phyloP scores from a whole-genome alignment of 768 basidiomycete genomes.

The Favolaschia claudopus region DNA sequence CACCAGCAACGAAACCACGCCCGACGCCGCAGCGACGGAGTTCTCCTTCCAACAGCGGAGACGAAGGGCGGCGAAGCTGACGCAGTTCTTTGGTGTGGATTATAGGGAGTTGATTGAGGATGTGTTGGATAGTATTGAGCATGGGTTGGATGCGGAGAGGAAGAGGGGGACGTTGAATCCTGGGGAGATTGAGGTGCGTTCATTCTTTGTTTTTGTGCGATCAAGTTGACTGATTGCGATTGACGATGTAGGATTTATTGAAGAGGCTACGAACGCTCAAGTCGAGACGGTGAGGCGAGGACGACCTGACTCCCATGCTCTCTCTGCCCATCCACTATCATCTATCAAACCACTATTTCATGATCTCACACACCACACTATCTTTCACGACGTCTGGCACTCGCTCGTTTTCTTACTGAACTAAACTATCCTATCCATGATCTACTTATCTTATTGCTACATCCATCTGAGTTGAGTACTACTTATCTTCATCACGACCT shows the following conservation, averaged over 20 bases:
- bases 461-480: too few relatives aligned
- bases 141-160: constrained; percentile 73
- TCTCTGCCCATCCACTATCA: too few relatives aligned
- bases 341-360: too few relatives aligned
- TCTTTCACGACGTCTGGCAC: too few relatives aligned
- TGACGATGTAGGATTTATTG: constrained; percentile 55
- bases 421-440: too few relatives aligned
- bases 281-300: constrained; percentile 56
- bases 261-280: constrained; percentile 62
- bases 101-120: constrained; percentile 81
- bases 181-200: constrained; percentile 75
- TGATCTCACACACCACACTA: too few relatives aligned
- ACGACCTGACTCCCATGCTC: too few relatives aligned
- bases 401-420: too few relatives aligned
- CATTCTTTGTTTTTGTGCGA: background rate
- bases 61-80: constrained; percentile 81
- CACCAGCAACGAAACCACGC: constrained; percentile 47
- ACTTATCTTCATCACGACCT: too few relatives aligned
- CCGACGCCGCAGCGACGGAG: constrained; percentile 47
- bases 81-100: constrained; percentile 88
- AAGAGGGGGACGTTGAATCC: constrained; percentile 67
- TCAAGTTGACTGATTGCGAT: constrained; percentile 16
- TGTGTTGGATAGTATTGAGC: constrained; percentile 83
- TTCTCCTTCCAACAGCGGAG: constrained; percentile 83
- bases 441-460: too few relatives aligned